These are phyloP conservation scores for Plasmodium knowlesi DNA, from an alignment of 169 alveolate species.

Conservation along the genomic window DNA sequence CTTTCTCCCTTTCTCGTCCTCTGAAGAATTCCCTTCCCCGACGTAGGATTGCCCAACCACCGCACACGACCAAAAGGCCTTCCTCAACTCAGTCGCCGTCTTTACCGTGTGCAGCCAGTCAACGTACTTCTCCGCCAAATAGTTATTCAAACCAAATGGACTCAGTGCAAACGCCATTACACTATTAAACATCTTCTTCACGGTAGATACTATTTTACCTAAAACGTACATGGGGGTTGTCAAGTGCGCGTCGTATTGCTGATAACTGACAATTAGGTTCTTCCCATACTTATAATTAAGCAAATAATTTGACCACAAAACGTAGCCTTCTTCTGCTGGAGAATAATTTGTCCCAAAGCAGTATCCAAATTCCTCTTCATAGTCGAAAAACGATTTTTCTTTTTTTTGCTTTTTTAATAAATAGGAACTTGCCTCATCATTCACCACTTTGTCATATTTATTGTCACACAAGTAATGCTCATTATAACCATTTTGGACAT, in stretches of 20 bases:
- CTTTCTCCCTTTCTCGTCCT: not conserved
- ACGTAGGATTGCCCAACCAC: conserved; percentile 40
- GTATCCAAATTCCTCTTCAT: conserved; percentile 69
- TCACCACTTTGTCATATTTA: conserved; percentile 28
- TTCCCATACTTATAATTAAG: conserved; percentile 68
- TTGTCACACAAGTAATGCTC: conserved; percentile 41
- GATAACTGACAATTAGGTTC: conserved; percentile 20
- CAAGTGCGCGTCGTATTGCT: conserved; percentile 50
- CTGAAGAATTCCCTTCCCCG: not conserved
- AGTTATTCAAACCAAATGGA: conserved; percentile 3
- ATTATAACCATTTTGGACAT: conserved; percentile 22
- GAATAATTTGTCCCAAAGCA: conserved; percentile 59
- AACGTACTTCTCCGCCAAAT: conserved; percentile 14
- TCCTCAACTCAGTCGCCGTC: conserved; percentile 36
- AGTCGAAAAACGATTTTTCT: conserved; percentile 7
- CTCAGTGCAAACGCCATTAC: not conserved
- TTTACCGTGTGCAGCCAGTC: conserved; percentile 37
- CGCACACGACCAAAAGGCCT: conserved; percentile 24
- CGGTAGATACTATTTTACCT: not conserved
- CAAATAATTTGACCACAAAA: conserved; percentile 70
- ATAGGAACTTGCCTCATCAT: not conserved
- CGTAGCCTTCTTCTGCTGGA: conserved; percentile 44
- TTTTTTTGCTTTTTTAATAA: not conserved
- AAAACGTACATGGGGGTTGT: conserved; percentile 9
- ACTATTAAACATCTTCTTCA: not conserved